Evolutionary conservation across 179 eudicot genomes (phyloP).

Genomic region (Corrigiola litoralis): DNA sequence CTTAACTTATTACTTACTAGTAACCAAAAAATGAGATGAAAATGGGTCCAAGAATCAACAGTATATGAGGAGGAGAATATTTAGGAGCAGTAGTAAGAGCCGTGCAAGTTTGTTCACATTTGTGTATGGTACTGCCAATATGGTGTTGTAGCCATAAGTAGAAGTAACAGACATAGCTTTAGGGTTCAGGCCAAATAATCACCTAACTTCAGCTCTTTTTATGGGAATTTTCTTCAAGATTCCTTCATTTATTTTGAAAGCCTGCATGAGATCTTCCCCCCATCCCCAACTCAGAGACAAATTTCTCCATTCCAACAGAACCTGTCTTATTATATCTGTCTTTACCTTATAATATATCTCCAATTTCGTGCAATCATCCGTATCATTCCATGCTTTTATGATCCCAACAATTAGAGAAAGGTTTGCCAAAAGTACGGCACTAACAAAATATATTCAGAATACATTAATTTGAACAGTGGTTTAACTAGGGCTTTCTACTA

Average conservation of each 20-base stretch:
- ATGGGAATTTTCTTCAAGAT: conserved; percentile 14
- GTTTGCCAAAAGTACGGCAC: too few species aligned
- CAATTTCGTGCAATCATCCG: too few species aligned
- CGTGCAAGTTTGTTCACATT: conserved; percentile 45
- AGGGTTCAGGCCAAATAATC: conserved; percentile 30
- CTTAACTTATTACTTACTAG: background rate
- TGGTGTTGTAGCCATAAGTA: conserved; percentile 18
- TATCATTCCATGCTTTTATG: too few species aligned
- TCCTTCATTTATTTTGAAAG: conserved; percentile 31
- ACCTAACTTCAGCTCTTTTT: conserved; percentile 36
- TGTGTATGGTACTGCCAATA: background rate
- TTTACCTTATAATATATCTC: background rate
- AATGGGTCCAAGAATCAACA: conserved; percentile 11
- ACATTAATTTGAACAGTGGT: too few species aligned
- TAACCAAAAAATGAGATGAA: conserved; percentile 17
- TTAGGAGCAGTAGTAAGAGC: conserved; percentile 16
- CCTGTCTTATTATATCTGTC: background rate
- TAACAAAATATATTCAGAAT: too few species aligned
- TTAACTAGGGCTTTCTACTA: conserved; percentile 8
- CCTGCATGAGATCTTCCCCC: conserved; percentile 16
- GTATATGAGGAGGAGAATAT: conserved; percentile 16
- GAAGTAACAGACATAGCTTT: conserved; percentile 45
- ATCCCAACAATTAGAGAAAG: too few species aligned
- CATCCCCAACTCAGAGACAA: conserved; percentile 16
- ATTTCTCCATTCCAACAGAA: conserved; percentile 12